Evolutionary conservation across 2,329 filamentous ascomycete species (phyloP).

Genomic region (Whalleya microplaca): DNA sequence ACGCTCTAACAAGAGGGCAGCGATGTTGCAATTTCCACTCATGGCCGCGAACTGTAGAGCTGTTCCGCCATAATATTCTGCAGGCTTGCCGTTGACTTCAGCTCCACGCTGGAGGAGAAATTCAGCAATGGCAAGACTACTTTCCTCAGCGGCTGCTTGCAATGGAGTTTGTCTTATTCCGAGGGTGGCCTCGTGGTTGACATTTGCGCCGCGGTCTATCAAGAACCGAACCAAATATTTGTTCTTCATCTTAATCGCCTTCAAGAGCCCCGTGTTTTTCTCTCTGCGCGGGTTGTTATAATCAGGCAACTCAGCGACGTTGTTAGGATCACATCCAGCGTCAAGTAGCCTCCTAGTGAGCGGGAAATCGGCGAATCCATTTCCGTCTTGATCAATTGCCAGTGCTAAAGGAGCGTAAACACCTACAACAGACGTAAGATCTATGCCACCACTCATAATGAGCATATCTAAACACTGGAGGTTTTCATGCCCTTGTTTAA

Average conservation of each 20-base stretch:
- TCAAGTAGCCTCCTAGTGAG: slow-evolving; percentile 9
- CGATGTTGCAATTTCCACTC: slow-evolving; percentile 25
- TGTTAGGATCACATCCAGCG: slow-evolving; percentile 11
- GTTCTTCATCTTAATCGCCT: slow-evolving; percentile 6
- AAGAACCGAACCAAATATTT: slow-evolving; percentile 24
- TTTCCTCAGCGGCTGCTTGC: slow-evolving; percentile 23
- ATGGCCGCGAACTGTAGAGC: slow-evolving; percentile 27
- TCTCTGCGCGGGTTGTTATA: fast-evolving
- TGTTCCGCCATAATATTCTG: slow-evolving; percentile 15
- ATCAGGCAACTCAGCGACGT: not conserved
- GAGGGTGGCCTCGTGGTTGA: slow-evolving; percentile 16
- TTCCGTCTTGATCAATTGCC: slow-evolving; percentile 3
- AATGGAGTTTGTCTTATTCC: slow-evolving; percentile 21
- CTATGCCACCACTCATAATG: slow-evolving; percentile 1
- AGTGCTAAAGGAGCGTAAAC: not conserved
- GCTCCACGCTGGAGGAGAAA: slow-evolving; percentile 23
- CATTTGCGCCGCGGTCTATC: slow-evolving; percentile 17
- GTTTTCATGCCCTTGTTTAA: not conserved
- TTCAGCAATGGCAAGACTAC: slow-evolving; percentile 19
- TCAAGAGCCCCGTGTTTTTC: slow-evolving; percentile 8
- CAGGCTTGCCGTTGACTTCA: slow-evolving; percentile 16
- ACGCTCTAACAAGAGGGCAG: slow-evolving; percentile 7
- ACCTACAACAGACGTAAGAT: not conserved
- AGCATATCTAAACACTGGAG: slow-evolving; percentile 9
- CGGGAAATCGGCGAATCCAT: not conserved